Base-by-base conservation (phyloP, 2,329 filamentous ascomycete species). In the Penicillium sclerotiorum region DNA sequence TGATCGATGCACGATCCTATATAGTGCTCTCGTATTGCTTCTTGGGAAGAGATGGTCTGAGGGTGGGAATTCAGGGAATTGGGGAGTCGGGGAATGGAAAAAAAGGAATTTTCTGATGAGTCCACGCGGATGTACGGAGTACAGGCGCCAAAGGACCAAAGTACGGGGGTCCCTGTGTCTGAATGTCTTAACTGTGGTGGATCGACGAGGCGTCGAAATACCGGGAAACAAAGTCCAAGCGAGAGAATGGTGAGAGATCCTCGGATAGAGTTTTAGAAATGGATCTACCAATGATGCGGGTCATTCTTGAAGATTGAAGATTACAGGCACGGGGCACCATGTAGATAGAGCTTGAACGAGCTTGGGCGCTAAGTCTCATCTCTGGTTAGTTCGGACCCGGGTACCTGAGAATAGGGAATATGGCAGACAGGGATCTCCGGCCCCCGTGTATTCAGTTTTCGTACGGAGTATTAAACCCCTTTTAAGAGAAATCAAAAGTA, bases 311-410 rank as follows among this genome's bases (percentile, higher is more conserved):
- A n/a, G n/a, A n/a, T n/a, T n/a, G n/a, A n/a, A n/a, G n/a, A n/a
- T n/a, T n/a, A n/a, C 18, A 42, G 27, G 40, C 50, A 56, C 52
- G 53, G 51, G 35, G 49, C 46, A 50, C 42, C 42, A 50, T n/a
- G 37, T 41, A 55, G 50, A 57, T 53, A 57, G 51, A 58, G 40
- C 42, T n/a, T n/a, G n/a, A n/a, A n/a, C n/a, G n/a, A n/a, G n/a
- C n/a, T n/a, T n/a, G 45, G 49, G 45, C 40, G 46, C 53, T 56
- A 52, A 52, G 47, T 50, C 48, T 55, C 47, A 45, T 32, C 25
- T 37, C 44, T 50, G 35, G 43, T 38, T 49, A 38, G 39, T 36
- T 37, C 35, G 50, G 44, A 39, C 41, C 55, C 54, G 20, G 39
- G 45, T 52, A 47, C 48, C 53, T 50, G 50, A 56, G 32, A 44